A percentile compares a stretch with the other conserved stretches of the same genome.
Evolutionary conservation across 306 rosid species (phyloP).

Genomic region (Alnus rubra): DNA sequence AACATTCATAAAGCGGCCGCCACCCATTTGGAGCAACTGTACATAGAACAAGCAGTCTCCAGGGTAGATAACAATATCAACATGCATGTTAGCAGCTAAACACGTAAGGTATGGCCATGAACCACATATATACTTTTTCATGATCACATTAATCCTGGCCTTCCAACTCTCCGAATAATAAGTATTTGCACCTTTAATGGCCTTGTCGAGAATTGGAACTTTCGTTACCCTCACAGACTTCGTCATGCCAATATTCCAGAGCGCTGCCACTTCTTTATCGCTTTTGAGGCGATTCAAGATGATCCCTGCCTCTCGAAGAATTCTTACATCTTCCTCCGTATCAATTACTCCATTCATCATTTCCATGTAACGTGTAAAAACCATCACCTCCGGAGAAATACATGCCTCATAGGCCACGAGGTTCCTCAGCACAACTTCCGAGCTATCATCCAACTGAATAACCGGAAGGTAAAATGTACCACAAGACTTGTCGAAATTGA

Average conservation of each 20-base stretch:
- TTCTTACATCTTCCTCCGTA: conserved; percentile 8
- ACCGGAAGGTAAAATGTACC: not conserved
- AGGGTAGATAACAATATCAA: not conserved
- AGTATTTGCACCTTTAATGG: conserved; percentile 1
- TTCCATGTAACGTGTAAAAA: conserved; percentile 5
- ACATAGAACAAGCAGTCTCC: too few relatives aligned
- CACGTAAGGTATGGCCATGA: conserved; percentile 10
- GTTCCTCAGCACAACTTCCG: conserved; percentile 8
- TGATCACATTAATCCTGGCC: not conserved
- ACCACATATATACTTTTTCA: not conserved
- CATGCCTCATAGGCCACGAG: conserved; percentile 17
- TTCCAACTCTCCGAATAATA: conserved; percentile 12
- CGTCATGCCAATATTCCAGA: too few relatives aligned
- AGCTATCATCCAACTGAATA: not conserved
- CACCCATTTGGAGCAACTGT: too few relatives aligned
- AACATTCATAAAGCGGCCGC: too few relatives aligned
- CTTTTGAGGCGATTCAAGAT: too few relatives aligned
- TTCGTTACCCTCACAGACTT: too few relatives aligned
- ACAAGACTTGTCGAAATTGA: too few relatives aligned
- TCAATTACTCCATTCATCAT: conserved; percentile 19
- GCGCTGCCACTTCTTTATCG: too few relatives aligned
- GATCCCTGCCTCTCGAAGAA: not conserved
- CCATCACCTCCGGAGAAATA: not conserved
- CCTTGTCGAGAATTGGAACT: conserved; percentile 2
- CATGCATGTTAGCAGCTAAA: not conserved